Conservation (phyloP, 352 stramenopile species). For the Phytophthora boehmeriae region DNA sequence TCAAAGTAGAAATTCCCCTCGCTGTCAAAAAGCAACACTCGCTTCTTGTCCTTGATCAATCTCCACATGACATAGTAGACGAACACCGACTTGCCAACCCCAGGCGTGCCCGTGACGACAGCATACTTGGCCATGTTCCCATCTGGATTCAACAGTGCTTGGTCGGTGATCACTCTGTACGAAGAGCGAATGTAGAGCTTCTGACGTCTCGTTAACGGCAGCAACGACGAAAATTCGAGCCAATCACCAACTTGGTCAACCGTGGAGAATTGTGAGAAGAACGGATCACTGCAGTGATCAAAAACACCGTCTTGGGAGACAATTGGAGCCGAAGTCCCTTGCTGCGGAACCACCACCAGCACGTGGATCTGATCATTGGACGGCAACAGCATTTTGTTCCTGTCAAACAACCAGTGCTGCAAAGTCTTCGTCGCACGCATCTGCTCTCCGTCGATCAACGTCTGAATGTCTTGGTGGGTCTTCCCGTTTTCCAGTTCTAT, state of each 20-base stretch:
- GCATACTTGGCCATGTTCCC: not conserved
- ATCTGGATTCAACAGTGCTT: slow-evolving; percentile 2
- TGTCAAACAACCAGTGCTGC: too few species aligned
- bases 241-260: not conserved
- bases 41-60: slow-evolving; percentile 39
- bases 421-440: too few species aligned
- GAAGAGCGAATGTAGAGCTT: slow-evolving; percentile 15
- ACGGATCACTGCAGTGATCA: slow-evolving; percentile 16
- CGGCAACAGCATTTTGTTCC: too few species aligned
- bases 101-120: not conserved
- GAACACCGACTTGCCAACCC: slow-evolving; percentile 34
- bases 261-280: slow-evolving; percentile 17
- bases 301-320: slow-evolving; percentile 24
- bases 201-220: not conserved
- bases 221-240: not conserved
- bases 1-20: slow-evolving; percentile 32
- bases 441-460: too few species aligned
- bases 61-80: slow-evolving; percentile 41
- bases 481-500: too few species aligned
- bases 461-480: too few species aligned
- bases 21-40: slow-evolving; percentile 26
- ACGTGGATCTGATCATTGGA: too few species aligned
- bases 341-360: too few species aligned
- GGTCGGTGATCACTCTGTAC: slow-evolving; percentile 27
- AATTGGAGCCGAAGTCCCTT: too few species aligned